Percentiles rank a stretch among this genome's conserved stretches.
Evolutionary conservation across 1,284 basidiomycete genomes (phyloP).

Genomic region (Cystobasidium slooffiae): DNA sequence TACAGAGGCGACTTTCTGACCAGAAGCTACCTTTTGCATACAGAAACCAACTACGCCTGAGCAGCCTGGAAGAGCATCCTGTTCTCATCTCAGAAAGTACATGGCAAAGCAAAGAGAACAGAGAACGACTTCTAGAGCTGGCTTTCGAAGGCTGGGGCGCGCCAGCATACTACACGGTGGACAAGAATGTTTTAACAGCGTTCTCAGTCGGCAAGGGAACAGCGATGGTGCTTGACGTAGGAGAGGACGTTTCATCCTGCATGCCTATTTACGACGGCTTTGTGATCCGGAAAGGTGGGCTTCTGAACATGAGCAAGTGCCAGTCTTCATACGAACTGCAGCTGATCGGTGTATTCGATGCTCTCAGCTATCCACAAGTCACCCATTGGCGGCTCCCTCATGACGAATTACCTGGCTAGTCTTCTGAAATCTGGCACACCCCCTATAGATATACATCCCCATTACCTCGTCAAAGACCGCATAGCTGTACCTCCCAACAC

Average conservation of each 20-base stretch:
- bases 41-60: constrained; percentile 49
- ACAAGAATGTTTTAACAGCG: constrained; percentile 84
- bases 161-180: constrained; percentile 96
- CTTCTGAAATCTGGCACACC: constrained; percentile 54
- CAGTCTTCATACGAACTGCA: neutral
- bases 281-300: constrained; percentile 86
- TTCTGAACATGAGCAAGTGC: neutral
- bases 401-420: constrained; percentile 52
- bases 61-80: constrained; percentile 74
- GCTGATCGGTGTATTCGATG: constrained; percentile 8
- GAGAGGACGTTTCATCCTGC: constrained; percentile 83
- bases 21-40: no score
- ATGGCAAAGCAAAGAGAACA: constrained; percentile 88
- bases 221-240: constrained; percentile 91
- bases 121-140: constrained; percentile 92
- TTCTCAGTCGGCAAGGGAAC: constrained; percentile 97
- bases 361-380: constrained; percentile 54
- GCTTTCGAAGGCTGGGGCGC: constrained; percentile 95
- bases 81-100: constrained; percentile 92
- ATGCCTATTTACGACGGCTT: constrained; percentile 98
- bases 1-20: neutral
- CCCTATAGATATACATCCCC: constrained; percentile 64
- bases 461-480: constrained; percentile 82
- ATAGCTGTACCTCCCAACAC: constrained; percentile 51
- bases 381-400: constrained; percentile 51